These are phyloP conservation scores for Austroboletus festivus DNA, from an alignment of 768 basidiomycete genomes.

Conservation along the genomic window DNA sequence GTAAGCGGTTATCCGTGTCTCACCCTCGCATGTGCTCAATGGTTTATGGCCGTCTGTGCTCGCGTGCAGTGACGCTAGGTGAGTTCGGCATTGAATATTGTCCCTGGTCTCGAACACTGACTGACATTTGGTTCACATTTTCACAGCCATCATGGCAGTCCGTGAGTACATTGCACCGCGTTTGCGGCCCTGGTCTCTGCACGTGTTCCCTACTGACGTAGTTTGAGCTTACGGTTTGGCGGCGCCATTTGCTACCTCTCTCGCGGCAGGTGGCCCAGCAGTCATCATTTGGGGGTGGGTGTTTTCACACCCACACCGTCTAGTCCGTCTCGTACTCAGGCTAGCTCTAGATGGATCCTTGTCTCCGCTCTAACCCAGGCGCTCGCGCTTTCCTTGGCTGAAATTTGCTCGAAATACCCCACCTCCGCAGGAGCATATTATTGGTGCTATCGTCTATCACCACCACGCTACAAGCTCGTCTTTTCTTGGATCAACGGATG, in stretches of 20 bases:
- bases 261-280: conserved; percentile 52
- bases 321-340: neutral
- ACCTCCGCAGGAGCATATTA: conserved; percentile 64
- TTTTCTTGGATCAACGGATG: conserved; percentile 68
- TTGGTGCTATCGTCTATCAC: conserved; percentile 61
- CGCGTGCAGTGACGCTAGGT: conserved; percentile 47
- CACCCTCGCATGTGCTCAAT: conserved; percentile 3
- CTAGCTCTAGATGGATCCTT: conserved; percentile 42
- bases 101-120: neutral
- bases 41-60: neutral
- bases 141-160: conserved; percentile 56
- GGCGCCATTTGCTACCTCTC: conserved; percentile 53
- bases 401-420: conserved; percentile 59
- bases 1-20: neutral
- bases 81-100: conserved; percentile 4
- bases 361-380: conserved; percentile 47
- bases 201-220: conserved; percentile 2
- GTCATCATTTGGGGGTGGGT: conserved; percentile 58
- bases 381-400: conserved; percentile 53
- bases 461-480: conserved; percentile 48
- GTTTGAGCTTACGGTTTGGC: conserved; percentile 51
- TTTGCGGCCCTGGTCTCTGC: neutral
- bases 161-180: conserved; percentile 43
- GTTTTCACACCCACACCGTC: neutral
- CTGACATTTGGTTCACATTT: conserved; percentile 3